Percentiles rank a stretch among this genome's conserved stretches.
phyloP scores from a whole-genome alignment of 2,329 filamentous ascomycete species.

The Rhinocladiella similis region DNA sequence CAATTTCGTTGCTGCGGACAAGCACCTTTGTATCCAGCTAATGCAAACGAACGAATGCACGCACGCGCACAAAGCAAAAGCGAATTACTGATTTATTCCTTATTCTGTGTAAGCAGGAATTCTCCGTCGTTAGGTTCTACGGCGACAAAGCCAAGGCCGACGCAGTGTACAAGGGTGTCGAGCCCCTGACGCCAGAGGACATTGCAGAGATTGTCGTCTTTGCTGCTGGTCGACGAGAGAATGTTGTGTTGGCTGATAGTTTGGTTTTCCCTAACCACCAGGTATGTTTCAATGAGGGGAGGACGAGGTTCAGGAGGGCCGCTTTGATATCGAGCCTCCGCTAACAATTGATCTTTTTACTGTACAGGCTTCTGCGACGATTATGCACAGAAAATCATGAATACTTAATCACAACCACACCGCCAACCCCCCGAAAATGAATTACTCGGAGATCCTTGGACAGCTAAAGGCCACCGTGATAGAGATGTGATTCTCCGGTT shows the following conservation, averaged over 20 bases:
- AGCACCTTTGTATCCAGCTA: too few species aligned
- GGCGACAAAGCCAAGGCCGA: constrained; percentile 88
- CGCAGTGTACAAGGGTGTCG: constrained; percentile 71
- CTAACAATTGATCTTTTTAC: not conserved
- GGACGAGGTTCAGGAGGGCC: too few species aligned
- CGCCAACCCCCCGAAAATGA: too few species aligned
- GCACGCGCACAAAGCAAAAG: too few species aligned
- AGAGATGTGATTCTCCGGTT: too few species aligned
- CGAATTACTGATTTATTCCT: too few species aligned
- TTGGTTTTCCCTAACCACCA: constrained; percentile 88
- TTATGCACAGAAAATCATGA: constrained; percentile 8
- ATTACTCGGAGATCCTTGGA: too few species aligned
- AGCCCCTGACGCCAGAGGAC: constrained; percentile 84
- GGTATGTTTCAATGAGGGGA: constrained; percentile 31
- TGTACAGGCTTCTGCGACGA: constrained; percentile 5
- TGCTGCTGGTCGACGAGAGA: constrained; percentile 77
- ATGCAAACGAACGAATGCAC: too few species aligned
- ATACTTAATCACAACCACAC: too few species aligned
- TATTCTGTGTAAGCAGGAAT: constrained; percentile 53
- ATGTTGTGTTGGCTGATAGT: constrained; percentile 86
- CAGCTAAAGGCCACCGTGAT: too few species aligned
- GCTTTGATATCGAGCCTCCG: too few species aligned
- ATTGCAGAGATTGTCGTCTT: constrained; percentile 92
- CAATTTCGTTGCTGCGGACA: too few species aligned
- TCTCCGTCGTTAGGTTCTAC: constrained; percentile 83